These are phyloP conservation scores for Cordyceps javanica DNA, from an alignment of 2,329 filamentous ascomycete genomes.

Conservation along the genomic window DNA sequence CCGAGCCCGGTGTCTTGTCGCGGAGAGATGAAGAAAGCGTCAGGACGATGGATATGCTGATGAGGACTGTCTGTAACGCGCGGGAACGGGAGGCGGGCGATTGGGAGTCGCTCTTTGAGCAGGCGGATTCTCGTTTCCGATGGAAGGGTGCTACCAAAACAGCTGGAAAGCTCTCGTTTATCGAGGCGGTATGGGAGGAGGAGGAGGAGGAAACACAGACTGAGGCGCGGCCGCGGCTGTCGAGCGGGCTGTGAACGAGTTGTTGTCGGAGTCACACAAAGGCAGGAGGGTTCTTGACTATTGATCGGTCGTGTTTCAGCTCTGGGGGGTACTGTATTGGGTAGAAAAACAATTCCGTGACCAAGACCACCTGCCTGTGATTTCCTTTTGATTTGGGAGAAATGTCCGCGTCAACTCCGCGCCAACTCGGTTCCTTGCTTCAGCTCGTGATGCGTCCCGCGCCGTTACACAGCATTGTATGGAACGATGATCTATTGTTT, in stretches of 20 bases:
- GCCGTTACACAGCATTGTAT: constrained; percentile 2
- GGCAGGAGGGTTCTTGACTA: background rate
- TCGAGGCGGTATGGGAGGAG: constrained; percentile 29
- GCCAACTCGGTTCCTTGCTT: background rate
- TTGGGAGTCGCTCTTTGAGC: constrained; percentile 35
- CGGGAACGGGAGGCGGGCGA: constrained; percentile 38
- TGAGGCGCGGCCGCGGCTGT: background rate
- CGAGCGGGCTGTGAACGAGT: background rate
- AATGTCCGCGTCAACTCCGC: background rate
- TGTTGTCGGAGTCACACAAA: constrained; percentile 8
- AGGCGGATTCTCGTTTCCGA: constrained; percentile 31
- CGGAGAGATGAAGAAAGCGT: constrained; percentile 33
- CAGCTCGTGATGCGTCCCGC: background rate
- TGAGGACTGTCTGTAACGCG: constrained; percentile 41
- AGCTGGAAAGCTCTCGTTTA: constrained; percentile 28
- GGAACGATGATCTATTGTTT: background rate
- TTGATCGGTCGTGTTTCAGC: background rate
- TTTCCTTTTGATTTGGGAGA: background rate
- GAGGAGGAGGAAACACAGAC: background rate
- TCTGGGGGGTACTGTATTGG: background rate
- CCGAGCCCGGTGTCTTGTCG: constrained; percentile 24
- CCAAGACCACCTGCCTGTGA: background rate
- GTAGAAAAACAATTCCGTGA: background rate
- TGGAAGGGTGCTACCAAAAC: constrained; percentile 25
- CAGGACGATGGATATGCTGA: constrained; percentile 38